Evolutionary conservation across 352 stramenopile genomes (phyloP), one percentile per base, ranked within the genome.

Genomic region (Saprolegnia parasitica): DNA sequence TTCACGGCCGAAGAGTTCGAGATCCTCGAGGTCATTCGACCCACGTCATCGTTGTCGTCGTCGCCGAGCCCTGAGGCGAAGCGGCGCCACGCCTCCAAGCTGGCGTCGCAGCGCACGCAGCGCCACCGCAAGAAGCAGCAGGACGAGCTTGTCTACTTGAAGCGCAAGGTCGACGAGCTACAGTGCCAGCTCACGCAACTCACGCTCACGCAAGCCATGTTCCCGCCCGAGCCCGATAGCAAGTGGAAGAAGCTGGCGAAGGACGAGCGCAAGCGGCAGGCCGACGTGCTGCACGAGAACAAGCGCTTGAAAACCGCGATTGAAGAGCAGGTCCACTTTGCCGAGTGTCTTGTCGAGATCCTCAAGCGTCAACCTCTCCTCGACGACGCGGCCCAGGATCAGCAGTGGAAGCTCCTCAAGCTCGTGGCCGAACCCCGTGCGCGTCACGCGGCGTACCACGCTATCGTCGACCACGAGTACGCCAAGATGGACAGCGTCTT

Each of bases 271-370:
- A 60, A 60, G 35, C 52, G 52, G 35, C 52, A 60, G 13, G 24
- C 24, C 13, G 52, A 60, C 20, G 52, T 60, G 24, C 11, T 24
- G n/a, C 52, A 60, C 11, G 52, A 60, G 20, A 60, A 60, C 35
- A 42, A 35, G 35, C 24, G 35, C 11, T 40, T 60, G 24, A 60
- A 60, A 11, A n/a, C 13, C 3, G 52, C 52, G 13, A 42, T 60
- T 18, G 52, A 60, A 24, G 52, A 60, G n/a, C 52, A 60, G 9
- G 52, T 60, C 10, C 24, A 60, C 11, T 60, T 60, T 24, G 52
- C 52, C 11, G 52, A 60, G 35, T 60, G 52, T 60, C 52, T 60
- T 24, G 52, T 60, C 24, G 52, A 60, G 11, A 60, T 60, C 20
- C 11, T 60, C 52, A 60, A 60, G 52, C 11, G 20, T 4, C 24